Evolutionary conservation across 2,329 filamentous ascomycete species (phyloP), one percentile per base, ranked within the genome.

Genomic region (Periconia macrospinosa): DNA sequence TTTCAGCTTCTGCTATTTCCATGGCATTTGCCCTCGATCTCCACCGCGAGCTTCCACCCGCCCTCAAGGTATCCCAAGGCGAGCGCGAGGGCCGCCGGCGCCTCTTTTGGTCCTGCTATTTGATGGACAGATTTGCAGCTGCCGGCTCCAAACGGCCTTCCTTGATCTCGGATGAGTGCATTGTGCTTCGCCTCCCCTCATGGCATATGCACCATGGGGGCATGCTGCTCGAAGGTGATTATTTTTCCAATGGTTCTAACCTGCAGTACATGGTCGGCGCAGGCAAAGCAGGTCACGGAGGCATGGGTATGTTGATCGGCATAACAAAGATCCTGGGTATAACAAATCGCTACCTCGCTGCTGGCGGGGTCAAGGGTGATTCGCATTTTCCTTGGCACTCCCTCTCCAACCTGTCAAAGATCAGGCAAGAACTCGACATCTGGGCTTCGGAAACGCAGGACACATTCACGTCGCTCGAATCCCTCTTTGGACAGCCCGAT

Each of bases 321-420:
- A 92, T 95, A 57, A 86, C 86, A 27, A 86, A 90, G 33, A 90
- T 95, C 44, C 80, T 96, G 7, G 91, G 91, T 33, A 87, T 88
- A 55, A 93, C 91, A 1, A 94, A 92, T 66, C 84, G 87, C 55
- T 96, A 96, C 71, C 81, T 95, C 47, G 90, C 91, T 9, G 88
- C 89, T 1, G 91, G 91, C 7, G 91, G 91, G 33, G 90, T 94
- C 52, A 94, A 93, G 74, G 90, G 90, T 30, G 91, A 95, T 68
- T 92, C 90, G 0, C 91, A 95, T 71, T 95, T 95, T 60, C 91
- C 91, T 10, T 96, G 91, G 91, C 91, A 95, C 69, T 86, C 90
- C 1, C 81, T 92, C 18, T 95, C 91, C 6, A 92, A 89, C 56
- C 79, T 95, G 1, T 94, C 91, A 49, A 92, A 91, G 68, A 94